phyloP scores from a whole-genome alignment of 805 yeast species.

The Kuraishia piskuri region DNA sequence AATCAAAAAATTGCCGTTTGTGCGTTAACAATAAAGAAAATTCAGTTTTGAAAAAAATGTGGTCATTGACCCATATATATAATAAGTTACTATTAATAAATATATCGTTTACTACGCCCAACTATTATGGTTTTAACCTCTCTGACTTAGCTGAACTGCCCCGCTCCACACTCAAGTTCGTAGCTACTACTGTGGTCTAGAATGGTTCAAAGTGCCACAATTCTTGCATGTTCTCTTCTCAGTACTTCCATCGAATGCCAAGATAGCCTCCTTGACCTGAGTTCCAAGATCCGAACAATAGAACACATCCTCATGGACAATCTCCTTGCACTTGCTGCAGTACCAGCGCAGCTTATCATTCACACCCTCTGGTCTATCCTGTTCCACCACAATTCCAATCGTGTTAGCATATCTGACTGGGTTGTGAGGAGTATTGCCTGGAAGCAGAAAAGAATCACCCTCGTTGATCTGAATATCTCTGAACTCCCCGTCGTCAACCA shows the following conservation, averaged over 20 bases:
- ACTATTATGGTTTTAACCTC: too few relatives aligned
- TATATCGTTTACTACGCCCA: too few relatives aligned
- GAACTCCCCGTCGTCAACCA: constrained; percentile 73
- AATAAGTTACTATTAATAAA: neutral
- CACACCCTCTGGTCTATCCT: constrained; percentile 70
- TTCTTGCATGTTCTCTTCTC: constrained; percentile 61
- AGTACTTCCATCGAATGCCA: constrained; percentile 54
- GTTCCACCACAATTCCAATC: constrained; percentile 86
- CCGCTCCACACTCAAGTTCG: neutral
- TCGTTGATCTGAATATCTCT: constrained; percentile 68
- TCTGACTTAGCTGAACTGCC: too few relatives aligned
- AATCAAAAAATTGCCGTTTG: too few relatives aligned
- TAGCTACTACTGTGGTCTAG: constrained; percentile 39
- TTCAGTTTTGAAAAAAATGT: too few relatives aligned
- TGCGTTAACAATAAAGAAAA: too few relatives aligned
- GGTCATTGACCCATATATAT: too few relatives aligned
- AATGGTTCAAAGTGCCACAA: constrained; percentile 68
- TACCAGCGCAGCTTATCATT: constrained; percentile 84
- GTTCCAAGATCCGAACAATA: constrained; percentile 80
- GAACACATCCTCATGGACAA: constrained; percentile 63
- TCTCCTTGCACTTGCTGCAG: constrained; percentile 57
- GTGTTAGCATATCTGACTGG: constrained; percentile 84
- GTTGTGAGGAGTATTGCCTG: constrained; percentile 80
- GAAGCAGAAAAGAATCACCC: constrained; percentile 84
- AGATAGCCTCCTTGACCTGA: constrained; percentile 79